Evolutionary conservation across 305 asterid genomes (phyloP), one percentile per base, ranked within the genome.

Genomic region (Fraxinus angustifolia): DNA sequence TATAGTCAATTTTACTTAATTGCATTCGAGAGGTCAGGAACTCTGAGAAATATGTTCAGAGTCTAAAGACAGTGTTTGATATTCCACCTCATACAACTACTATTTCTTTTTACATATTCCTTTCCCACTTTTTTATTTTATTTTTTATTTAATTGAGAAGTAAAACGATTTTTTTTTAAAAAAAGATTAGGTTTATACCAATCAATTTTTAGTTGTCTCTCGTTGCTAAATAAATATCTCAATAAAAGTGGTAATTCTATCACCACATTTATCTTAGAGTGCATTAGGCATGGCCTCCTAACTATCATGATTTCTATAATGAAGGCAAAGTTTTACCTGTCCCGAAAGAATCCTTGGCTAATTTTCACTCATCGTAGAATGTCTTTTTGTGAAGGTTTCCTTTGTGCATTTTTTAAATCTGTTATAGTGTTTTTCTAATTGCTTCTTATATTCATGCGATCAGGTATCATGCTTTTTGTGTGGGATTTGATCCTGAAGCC

Each of bases 381-480:
- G 82, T 53, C 78, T 80, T 77, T 72, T 65, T 70, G 31, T 42
- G 75, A 75, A 78, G n/a, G 58, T 79, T 26, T 72, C 5, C 68
- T 56, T 82, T 80, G 68, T 62, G 48, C 62, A 53, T 42, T 81
- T 78, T n/a, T 34, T 8, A 53, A 53, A n/a, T 71, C 79, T 58
- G 17, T 71, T 53, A 16, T 34, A 73, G 50, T 11, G 26, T 23
- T 82, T 72, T 60, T 79, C 85, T 80, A 82, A 80, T 71, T 79
- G 42, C 79, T 33, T 89, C 78, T 36, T 89, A 78, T 82, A 78
- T 88, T 81, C 71, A 35, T 76, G 67, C 79, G 68, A 86, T 85
- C 81, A 96, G 99, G 99, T 96, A 94, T 85, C 99, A 96, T 83
- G 99, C 99, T 33, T 88, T 89, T 86, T 96, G 99, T 88, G 99